A percentile compares a stretch with the other conserved stretches of the same genome.
Evolutionary conservation across 805 yeast genomes (phyloP).

Genomic region (Dipodascus albidus): DNA sequence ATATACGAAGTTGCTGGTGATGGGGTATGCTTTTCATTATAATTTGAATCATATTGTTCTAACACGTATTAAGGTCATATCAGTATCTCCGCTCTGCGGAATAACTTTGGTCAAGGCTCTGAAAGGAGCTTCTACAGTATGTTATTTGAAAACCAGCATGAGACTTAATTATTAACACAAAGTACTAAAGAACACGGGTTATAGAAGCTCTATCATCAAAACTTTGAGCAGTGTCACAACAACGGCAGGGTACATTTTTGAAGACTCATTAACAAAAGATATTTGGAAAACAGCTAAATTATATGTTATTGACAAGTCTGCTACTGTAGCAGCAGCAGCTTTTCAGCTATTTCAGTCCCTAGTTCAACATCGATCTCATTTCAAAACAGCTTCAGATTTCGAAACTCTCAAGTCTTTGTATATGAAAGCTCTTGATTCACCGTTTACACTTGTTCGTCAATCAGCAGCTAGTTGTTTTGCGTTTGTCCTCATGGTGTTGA

Average conservation of each 20-base stretch:
- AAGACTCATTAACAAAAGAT: constrained; percentile 21
- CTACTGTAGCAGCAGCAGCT: constrained; percentile 22
- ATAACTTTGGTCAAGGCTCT: constrained; percentile 18
- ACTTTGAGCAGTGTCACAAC: constrained; percentile 16
- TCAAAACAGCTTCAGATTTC: constrained; percentile 17
- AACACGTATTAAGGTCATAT: constrained; percentile 15
- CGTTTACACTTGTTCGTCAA: constrained; percentile 15
- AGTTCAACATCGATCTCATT: constrained; percentile 10
- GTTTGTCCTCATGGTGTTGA: constrained; percentile 13
- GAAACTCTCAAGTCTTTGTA: constrained; percentile 18
- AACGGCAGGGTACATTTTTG: constrained; percentile 21
- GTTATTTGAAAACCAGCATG: constrained; percentile 5
- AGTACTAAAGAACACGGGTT: constrained; percentile 15
- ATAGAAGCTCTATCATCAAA: constrained; percentile 14
- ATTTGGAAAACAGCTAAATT: constrained; percentile 23
- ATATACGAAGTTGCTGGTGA: constrained; percentile 20
- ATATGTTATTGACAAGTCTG: constrained; percentile 19
- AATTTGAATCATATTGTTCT: background rate
- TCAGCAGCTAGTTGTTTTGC: constrained; percentile 24
- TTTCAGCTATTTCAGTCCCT: constrained; percentile 20
- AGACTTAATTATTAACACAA: too few relatives aligned
- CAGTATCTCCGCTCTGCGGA: constrained; percentile 23
- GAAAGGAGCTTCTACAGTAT: constrained; percentile 16
- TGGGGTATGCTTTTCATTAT: constrained; percentile 12
- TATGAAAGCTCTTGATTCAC: constrained; percentile 17